phyloP scores from a whole-genome alignment of 805 yeast species.

The Nakazawaea molendinolei region DNA sequence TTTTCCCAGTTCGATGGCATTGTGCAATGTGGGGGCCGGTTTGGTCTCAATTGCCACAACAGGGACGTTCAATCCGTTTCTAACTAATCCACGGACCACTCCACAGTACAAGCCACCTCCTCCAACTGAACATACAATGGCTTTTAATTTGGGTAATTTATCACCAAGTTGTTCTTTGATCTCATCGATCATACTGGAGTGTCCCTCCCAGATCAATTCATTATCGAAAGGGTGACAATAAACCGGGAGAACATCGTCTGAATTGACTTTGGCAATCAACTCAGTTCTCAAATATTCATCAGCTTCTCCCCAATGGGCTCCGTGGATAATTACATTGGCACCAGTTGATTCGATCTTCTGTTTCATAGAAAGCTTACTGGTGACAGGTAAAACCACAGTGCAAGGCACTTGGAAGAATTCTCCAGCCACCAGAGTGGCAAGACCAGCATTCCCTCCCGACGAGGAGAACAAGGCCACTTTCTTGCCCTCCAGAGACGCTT shows the following conservation, averaged over 20 bases:
- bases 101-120: conserved; percentile 57
- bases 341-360: conserved; percentile 39
- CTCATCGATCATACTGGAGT: conserved; percentile 40
- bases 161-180: conserved; percentile 17
- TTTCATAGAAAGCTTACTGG: conserved; percentile 39
- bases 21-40: conserved; percentile 55
- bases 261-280: conserved; percentile 20
- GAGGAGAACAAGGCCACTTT: conserved; percentile 39
- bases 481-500: conserved; percentile 21
- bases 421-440: conserved; percentile 47
- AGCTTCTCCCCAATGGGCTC: conserved; percentile 44
- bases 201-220: conserved; percentile 49
- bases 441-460: conserved; percentile 51
- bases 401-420: conserved; percentile 31
- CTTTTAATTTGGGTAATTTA: conserved; percentile 26
- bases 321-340: conserved; percentile 42
- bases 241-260: conserved; percentile 25
- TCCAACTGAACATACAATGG: conserved; percentile 47
- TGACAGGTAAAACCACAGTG: conserved; percentile 55
- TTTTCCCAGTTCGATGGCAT: conserved; percentile 39
- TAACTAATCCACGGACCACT: conserved; percentile 35
- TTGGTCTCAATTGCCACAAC: conserved; percentile 50
- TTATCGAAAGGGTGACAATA: conserved; percentile 53
- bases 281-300: conserved; percentile 32
- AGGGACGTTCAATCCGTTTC: conserved; percentile 28